Evolutionary conservation across 805 yeast genomes (phyloP).

Genomic region (Monosporozyma aerobia): DNA sequence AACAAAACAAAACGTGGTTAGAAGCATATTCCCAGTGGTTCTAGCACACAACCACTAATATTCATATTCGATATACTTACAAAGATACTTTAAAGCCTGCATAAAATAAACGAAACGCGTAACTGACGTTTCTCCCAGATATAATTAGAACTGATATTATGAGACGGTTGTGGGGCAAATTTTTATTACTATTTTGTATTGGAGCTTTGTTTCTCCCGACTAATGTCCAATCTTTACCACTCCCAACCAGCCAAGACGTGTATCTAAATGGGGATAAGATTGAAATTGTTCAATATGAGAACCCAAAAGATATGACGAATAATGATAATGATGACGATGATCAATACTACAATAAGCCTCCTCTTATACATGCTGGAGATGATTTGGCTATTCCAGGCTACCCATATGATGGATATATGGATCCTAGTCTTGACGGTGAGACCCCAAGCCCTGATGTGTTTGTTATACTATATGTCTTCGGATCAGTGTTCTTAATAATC

Average conservation of each 20-base stretch:
- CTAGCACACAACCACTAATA: background rate
- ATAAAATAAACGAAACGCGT: background rate
- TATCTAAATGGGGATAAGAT: slow-evolving; percentile 1
- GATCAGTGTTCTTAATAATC: background rate
- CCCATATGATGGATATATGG: background rate
- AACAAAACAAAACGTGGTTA: background rate
- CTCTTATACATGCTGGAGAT: background rate
- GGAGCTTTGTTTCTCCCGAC: background rate
- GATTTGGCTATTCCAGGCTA: background rate
- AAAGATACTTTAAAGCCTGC: background rate
- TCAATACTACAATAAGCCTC: background rate
- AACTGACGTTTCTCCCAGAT: background rate
- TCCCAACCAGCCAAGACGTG: background rate
- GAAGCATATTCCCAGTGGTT: background rate
- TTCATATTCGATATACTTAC: background rate
- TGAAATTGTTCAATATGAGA: background rate
- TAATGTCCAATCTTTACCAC: background rate
- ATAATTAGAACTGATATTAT: background rate
- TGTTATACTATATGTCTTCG: background rate
- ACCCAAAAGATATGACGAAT: background rate
- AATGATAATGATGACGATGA: background rate
- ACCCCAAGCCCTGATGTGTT: background rate
- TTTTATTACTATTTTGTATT: background rate
- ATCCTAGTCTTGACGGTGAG: background rate
- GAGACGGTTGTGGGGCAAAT: background rate